Evolutionary conservation across 257 asterid species (phyloP), one percentile per base, ranked within the genome.

Genomic region (Primulina eburnea): DNA sequence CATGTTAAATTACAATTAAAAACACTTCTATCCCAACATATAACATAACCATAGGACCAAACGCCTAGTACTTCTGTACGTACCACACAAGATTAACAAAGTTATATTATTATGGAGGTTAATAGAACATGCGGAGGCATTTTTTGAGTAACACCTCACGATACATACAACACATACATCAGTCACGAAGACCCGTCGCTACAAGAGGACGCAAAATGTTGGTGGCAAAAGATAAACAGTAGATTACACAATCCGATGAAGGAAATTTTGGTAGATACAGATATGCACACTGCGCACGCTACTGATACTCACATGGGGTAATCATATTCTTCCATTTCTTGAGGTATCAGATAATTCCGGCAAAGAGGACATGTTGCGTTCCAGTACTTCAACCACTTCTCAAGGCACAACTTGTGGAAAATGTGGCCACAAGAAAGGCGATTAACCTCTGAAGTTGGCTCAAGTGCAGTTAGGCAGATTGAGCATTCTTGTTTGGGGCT

Each of bases 361-460:
- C 98, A 92, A 55, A 92, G 96, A 8, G 98, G 98, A 77, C 98
- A 92, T 0, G 96, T 92, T 61, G 84, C 80, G 77, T 85, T 82
- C 97, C 96, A 92, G 63, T 76, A 80, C 77, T 83, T 88, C 75
- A 92, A 65, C 98, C 98, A 92, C 64, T 81, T 88, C 85, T 89
- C 97, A 11, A 92, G 80, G 81, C 97, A 92, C 18, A 64, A 34
- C 64, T 78, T 80, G 69, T 92, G 98, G 85, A 92, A 92, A 35
- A 90, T 86, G 24, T 92, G 98, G 64, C 95, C 93, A 21, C 98
- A 92, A 0, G 89, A 62, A 35, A 90, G 88, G 59, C 73, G 87
- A 82, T 90, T 90, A 64, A 92, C 79, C 80, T 88, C 89, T 5
- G 95, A 80, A 38, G 80, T 83, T 1, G 89, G 89, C 38, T 83